Conservation (phyloP, 441 rosid species). For the Syzygium syzygioides region DNA sequence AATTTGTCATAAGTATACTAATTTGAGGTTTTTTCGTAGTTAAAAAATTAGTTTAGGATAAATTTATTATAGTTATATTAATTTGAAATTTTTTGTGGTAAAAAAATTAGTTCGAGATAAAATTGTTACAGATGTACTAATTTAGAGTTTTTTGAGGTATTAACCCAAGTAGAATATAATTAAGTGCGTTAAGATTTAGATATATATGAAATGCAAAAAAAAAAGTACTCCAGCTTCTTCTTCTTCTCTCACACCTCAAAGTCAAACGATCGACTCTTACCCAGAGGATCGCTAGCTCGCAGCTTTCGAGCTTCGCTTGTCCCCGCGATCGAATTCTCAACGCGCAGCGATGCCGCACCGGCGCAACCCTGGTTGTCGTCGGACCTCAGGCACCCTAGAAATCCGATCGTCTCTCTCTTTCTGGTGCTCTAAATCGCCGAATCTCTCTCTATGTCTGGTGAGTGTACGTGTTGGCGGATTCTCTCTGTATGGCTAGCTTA, state of each 20-base stretch:
- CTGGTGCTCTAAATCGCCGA: background rate
- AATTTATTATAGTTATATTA: no score
- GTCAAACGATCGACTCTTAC: background rate
- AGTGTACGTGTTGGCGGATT: background rate
- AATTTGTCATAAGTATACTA: no score
- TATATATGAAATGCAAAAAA: background rate
- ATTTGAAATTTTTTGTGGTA: no score
- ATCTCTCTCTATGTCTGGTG: background rate
- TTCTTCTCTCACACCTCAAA: background rate
- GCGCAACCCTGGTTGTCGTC: background rate
- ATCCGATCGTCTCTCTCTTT: background rate
- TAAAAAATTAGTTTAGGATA: no score
- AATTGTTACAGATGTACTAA: no score
- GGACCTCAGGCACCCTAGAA: background rate
- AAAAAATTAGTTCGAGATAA: no score
- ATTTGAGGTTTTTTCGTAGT: no score
- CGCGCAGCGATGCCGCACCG: background rate
- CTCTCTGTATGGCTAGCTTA: no score
- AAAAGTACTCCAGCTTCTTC: no score
- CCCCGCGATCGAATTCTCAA: background rate
- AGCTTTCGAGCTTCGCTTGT: background rate
- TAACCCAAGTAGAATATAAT: no score
- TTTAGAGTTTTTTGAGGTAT: no score
- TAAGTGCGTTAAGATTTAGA: background rate
- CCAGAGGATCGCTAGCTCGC: background rate